Evolutionary conservation across 2,329 filamentous ascomycete genomes (phyloP).

Genomic region (Cercospora sesami): DNA sequence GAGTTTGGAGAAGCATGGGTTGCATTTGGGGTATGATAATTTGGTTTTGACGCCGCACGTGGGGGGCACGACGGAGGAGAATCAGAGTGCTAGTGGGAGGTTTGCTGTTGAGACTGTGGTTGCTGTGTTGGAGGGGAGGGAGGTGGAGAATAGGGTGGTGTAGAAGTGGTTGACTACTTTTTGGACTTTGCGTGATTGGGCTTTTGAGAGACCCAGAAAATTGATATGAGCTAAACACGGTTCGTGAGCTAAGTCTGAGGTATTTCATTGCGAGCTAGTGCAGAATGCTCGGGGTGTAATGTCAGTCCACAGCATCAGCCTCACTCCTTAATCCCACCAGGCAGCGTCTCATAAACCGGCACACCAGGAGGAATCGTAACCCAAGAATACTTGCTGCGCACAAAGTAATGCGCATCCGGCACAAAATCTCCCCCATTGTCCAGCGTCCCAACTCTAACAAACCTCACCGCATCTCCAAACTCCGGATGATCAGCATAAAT

Average conservation of each 20-base stretch:
- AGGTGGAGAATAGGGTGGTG: constrained; percentile 21
- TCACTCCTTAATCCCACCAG: neutral
- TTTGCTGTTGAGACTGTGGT: constrained; percentile 39
- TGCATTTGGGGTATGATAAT: constrained; percentile 30
- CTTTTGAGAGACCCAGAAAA: neutral
- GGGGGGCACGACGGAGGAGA: constrained; percentile 48
- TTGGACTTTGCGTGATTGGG: neutral
- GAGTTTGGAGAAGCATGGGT: constrained; percentile 31
- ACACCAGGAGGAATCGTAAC: neutral
- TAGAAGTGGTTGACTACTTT: neutral
- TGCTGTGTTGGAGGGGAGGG: constrained; percentile 20
- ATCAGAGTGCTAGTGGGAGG: constrained; percentile 41
- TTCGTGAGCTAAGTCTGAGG: neutral
- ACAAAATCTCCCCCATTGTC: no score
- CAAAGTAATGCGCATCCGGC: no score
- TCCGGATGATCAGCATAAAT: no score
- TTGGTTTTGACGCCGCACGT: constrained; percentile 49
- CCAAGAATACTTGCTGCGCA: no score
- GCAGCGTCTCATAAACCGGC: neutral
- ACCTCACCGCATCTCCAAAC: no score
- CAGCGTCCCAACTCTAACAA: no score
- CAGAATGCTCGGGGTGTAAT: neutral
- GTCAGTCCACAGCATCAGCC: neutral
- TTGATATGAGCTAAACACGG: neutral
- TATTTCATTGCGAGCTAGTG: neutral